Evolutionary conservation across 2,329 filamentous ascomycete genomes (phyloP).

Genomic region (Aspergillus latus): DNA sequence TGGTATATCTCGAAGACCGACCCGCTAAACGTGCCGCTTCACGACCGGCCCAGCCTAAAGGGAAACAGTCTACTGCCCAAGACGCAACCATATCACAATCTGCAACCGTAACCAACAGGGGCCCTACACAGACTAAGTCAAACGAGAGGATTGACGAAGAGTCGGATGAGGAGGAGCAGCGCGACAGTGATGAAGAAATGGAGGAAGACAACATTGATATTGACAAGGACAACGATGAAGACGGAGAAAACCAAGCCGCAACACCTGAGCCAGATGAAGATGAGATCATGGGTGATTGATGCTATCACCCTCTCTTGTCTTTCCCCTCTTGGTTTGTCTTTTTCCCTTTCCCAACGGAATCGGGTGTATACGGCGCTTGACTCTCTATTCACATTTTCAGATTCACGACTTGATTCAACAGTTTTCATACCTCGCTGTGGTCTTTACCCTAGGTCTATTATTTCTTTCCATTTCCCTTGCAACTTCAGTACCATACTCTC

Average conservation of each 20-base stretch:
- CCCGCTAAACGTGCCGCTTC: constrained; percentile 41
- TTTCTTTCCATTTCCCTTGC: not conserved
- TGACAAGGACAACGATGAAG: constrained; percentile 45
- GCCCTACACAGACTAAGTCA: constrained; percentile 31
- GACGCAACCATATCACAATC: constrained; percentile 16
- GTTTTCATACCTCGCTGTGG: constrained; percentile 11
- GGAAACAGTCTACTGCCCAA: constrained; percentile 27
- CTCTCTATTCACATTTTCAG: not conserved
- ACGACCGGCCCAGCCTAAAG: constrained; percentile 31
- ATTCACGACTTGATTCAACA: constrained; percentile 1
- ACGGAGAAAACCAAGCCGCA: constrained; percentile 27
- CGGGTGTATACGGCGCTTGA: not conserved
- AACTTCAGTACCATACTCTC: not conserved
- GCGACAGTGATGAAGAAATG: constrained; percentile 37
- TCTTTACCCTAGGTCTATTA: not conserved
- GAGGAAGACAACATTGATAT: constrained; percentile 35
- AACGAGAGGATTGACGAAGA: constrained; percentile 48
- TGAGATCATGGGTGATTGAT: constrained; percentile 46
- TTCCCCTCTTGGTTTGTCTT: not conserved
- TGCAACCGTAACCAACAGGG: constrained; percentile 22
- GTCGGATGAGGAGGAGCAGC: constrained; percentile 38
- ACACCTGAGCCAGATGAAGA: constrained; percentile 38
- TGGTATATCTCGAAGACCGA: constrained; percentile 73
- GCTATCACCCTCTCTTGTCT: not conserved
- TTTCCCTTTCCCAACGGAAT: not conserved